Evolutionary conservation across 2,329 filamentous ascomycete genomes (phyloP).

Genomic region (Penicillium sp.): DNA sequence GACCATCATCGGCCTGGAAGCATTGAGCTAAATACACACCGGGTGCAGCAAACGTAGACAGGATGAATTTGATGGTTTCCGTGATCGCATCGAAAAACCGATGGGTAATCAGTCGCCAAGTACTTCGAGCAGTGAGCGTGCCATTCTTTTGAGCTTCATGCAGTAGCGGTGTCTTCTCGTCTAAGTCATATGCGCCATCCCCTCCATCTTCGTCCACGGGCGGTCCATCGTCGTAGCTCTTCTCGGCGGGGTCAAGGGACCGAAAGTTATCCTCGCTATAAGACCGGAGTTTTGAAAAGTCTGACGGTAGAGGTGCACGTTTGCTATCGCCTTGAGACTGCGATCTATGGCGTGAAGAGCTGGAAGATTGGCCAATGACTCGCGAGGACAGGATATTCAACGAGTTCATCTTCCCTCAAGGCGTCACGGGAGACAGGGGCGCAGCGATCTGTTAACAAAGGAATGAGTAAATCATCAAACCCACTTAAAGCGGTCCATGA

Average conservation of each 20-base stretch:
- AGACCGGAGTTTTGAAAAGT: conserved; percentile 42
- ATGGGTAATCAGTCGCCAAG: conserved; percentile 59
- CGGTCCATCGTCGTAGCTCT: conserved; percentile 28
- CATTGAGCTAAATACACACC: conserved; percentile 79
- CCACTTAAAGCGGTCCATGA: conserved; percentile 15
- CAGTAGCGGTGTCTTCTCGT: conserved; percentile 72
- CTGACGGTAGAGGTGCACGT: conserved; percentile 32
- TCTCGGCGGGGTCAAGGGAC: conserved; percentile 31
- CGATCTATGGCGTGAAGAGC: conserved; percentile 54
- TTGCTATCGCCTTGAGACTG: conserved; percentile 52
- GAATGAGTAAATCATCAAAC: conserved; percentile 22
- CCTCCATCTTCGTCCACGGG: conserved; percentile 35
- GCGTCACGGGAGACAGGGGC: conserved; percentile 48
- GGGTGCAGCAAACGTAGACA: conserved; percentile 76
- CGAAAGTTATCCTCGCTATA: conserved; percentile 45
- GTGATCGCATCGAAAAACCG: conserved; percentile 71
- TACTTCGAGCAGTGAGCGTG: conserved; percentile 37
- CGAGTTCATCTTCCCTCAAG: conserved; percentile 80
- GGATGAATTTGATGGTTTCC: conserved; percentile 72
- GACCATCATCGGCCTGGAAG: conserved; percentile 77
- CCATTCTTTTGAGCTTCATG: conserved; percentile 41
- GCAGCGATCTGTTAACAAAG: conserved; percentile 34
- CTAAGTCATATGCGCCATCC: conserved; percentile 37
- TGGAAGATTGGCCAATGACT: conserved; percentile 64
- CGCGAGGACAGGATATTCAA: conserved; percentile 89